Percentiles rank a stretch among this genome's conserved stretches.
phyloP scores from a whole-genome alignment of 768 basidiomycete genomes.

The Suillus weaverae region DNA sequence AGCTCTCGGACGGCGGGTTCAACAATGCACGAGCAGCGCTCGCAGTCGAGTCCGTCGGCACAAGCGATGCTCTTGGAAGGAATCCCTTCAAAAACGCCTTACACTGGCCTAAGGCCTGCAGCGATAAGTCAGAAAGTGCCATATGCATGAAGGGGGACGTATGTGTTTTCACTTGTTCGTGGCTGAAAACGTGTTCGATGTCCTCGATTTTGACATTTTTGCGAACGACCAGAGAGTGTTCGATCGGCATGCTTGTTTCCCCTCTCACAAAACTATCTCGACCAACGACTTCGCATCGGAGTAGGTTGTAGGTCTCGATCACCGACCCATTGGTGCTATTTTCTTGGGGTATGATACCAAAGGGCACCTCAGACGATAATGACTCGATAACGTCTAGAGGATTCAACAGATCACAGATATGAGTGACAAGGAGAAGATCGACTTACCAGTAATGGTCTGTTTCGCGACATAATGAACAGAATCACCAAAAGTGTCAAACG shows the following conservation, averaged over 20 bases:
- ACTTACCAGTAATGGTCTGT: conserved; percentile 41
- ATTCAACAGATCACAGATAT: background rate
- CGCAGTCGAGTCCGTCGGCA: conserved; percentile 72
- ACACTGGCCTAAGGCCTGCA: conserved; percentile 79
- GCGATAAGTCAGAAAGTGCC: conserved; percentile 4
- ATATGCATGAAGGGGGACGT: conserved; percentile 8
- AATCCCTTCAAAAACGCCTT: conserved; percentile 53
- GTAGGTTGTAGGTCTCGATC: conserved; percentile 68
- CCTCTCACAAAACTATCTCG: conserved; percentile 55
- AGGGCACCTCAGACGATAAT: conserved; percentile 42
- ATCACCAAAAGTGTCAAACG: conserved; percentile 45
- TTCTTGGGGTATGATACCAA: conserved; percentile 78
- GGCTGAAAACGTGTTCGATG: conserved; percentile 65
- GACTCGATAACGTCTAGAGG: conserved; percentile 57
- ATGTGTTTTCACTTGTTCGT: conserved; percentile 63
- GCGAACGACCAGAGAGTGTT: conserved; percentile 69
- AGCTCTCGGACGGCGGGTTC: conserved; percentile 33
- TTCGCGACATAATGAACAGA: conserved; percentile 44
- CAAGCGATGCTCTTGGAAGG: conserved; percentile 51
- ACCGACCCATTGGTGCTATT: conserved; percentile 77
- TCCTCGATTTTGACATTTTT: conserved; percentile 55
- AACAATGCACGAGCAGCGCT: conserved; percentile 55
- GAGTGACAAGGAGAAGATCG: background rate
- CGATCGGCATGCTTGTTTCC: conserved; percentile 56
- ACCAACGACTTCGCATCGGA: conserved; percentile 45